phyloP scores from a whole-genome alignment of 164 flowering plant species.

The Stephania cephalantha region DNA sequence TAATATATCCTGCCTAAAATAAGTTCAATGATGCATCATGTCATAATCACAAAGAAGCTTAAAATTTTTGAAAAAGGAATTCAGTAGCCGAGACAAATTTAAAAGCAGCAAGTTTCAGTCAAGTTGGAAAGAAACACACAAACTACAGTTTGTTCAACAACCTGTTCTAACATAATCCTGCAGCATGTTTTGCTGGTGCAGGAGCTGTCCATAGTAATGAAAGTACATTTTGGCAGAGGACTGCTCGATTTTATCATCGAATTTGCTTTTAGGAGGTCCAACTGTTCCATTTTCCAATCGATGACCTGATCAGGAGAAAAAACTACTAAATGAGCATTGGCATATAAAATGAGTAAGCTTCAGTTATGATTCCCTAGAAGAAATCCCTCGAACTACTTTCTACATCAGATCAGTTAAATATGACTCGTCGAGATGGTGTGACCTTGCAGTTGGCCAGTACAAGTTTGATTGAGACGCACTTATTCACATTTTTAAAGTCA shows the following conservation, averaged over 20 bases:
- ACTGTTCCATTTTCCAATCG: conserved; percentile 56
- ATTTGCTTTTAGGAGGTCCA: conserved; percentile 57
- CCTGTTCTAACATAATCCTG: conserved; percentile 99
- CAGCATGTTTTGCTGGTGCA: conserved; percentile 98
- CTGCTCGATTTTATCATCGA: conserved; percentile 87
- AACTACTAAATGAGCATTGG: neutral
- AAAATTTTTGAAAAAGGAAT: neutral
- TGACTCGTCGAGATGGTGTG: too few species aligned
- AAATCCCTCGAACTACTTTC: neutral
- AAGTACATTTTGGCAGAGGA: conserved; percentile 99
- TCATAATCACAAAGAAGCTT: neutral
- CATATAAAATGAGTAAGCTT: neutral
- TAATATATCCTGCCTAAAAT: neutral
- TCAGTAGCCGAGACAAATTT: neutral
- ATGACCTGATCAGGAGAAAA: conserved; percentile 28
- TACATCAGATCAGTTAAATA: neutral
- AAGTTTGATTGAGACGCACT: neutral
- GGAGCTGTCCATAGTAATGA: conserved; percentile 92
- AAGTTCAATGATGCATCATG: neutral
- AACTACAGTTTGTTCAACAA: conserved; percentile 27
- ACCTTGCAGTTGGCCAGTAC: neutral
- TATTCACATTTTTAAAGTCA: neutral
- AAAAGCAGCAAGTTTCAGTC: neutral
- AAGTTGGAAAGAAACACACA: conserved; percentile 10
- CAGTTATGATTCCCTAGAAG: neutral